phyloP scores from a whole-genome alignment of 768 basidiomycete species.

The Mycena galericulata region DNA sequence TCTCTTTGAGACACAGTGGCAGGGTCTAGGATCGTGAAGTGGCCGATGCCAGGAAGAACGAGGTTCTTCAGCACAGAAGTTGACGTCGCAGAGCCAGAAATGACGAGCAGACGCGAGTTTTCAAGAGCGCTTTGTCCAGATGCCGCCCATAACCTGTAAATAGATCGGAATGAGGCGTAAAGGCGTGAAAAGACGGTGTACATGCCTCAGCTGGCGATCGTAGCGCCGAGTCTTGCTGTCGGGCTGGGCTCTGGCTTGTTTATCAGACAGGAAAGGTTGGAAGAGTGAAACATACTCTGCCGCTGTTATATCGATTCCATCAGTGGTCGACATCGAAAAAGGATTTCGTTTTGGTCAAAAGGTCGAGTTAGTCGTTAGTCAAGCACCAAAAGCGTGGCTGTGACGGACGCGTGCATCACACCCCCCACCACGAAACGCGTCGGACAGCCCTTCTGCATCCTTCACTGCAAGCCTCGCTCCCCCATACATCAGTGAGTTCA shows the following conservation, averaged over 20 bases:
- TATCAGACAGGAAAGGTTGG: neutral
- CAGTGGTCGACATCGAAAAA: constrained; percentile 17
- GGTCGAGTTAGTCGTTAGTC: neutral
- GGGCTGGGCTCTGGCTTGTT: constrained; percentile 56
- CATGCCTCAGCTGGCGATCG: constrained; percentile 92
- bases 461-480: no score
- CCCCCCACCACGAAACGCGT: no score
- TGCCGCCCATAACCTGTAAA: constrained; percentile 84
- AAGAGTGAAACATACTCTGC: constrained; percentile 12
- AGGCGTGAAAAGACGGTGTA: constrained; percentile 31
- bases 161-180: constrained; percentile 2
- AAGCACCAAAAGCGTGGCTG: constrained; percentile 19
- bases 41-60: constrained; percentile 95
- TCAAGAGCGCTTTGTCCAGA: constrained; percentile 93
- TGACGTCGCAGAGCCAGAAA: constrained; percentile 85
- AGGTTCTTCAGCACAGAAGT: constrained; percentile 96
- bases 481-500: neutral
- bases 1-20: constrained; percentile 73
- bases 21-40: constrained; percentile 91
- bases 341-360: neutral
- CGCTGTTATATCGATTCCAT: constrained; percentile 23
- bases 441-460: no score
- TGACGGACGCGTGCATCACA: constrained; percentile 3
- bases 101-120: constrained; percentile 81
- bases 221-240: constrained; percentile 92